Evolutionary conservation across 768 basidiomycete species (phyloP), one percentile per base, ranked within the genome.

Genomic region (Leccinellum rugosiceps): DNA sequence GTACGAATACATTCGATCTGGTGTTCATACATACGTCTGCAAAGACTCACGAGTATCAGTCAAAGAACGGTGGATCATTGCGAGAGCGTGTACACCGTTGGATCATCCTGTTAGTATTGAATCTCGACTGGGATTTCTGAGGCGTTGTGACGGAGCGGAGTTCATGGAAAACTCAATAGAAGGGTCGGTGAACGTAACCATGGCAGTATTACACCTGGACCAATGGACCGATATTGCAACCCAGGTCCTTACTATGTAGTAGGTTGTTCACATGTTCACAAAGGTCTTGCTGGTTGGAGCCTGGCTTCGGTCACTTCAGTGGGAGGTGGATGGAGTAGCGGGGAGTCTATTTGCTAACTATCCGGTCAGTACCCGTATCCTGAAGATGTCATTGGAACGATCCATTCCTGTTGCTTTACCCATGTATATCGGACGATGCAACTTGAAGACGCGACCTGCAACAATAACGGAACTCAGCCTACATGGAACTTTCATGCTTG

Each of bases 1-100:
- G 65, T 68, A 70, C 58, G 45, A 52, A 31, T 57, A 61, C 50
- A 19, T 28, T 26, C 4, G 10, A 38, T 47, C 19, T 7, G 32
- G 26, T 41, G 50, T 51, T 31, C 23, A 52, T 28, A 43, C n/a
- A n/a, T n/a, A n/a, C 31, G 3, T 58, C 38, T 21, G 3, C 44
- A 45, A 46, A 6, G 31, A 15, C 6, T 48, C 15, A 25, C 7
- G 53, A 43, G 32, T 34, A 68, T 60, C 61, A 19, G 46, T 51
- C 7, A 19, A 53, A 53, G 66, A 65, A 58, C 13, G 31, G 30
- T 7, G 38, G 30, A n/a, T 15, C 48, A 34, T 58, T 15, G 15
- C 1, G 30, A n/a, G 43, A n/a, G n/a, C 38, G 21, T 4, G 52
- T 35, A 26, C 26, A 23, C 11, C 15, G 14, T 28, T 46, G 38